These are phyloP conservation scores for Umbelopsis sp. DNA, from an alignment of 371 early-diverging fungal species.

Conservation along the genomic window DNA sequence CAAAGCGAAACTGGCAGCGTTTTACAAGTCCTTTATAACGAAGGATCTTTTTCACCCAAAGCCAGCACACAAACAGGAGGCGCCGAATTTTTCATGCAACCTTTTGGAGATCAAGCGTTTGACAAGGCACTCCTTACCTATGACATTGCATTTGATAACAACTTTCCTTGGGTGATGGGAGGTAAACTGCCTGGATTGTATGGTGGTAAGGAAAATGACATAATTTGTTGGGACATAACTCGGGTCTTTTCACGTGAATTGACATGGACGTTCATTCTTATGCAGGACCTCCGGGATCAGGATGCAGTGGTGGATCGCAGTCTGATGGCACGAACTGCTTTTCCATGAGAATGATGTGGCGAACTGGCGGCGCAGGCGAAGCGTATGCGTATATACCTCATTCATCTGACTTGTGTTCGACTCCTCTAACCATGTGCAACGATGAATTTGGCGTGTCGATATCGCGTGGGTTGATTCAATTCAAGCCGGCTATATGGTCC, in stretches of 20 bases:
- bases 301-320: constrained; percentile 55
- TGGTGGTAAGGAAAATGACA: constrained; percentile 32
- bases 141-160: constrained; percentile 55
- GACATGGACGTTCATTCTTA: neutral
- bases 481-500: constrained; percentile 43
- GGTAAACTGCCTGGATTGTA: constrained; percentile 60
- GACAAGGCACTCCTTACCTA: constrained; percentile 56
- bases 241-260: neutral
- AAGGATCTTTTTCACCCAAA: constrained; percentile 49
- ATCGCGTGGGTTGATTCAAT: constrained; percentile 50
- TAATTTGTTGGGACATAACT: no score
- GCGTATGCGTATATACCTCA: constrained; percentile 55
- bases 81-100: constrained; percentile 48
- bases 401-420: constrained; percentile 38
- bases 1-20: constrained; percentile 29
- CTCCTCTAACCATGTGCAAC: constrained; percentile 40
- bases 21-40: constrained; percentile 42
- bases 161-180: constrained; percentile 60
- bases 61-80: constrained; percentile 36
- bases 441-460: constrained; percentile 55
- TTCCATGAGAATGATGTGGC: constrained; percentile 58
- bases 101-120: constrained; percentile 36
- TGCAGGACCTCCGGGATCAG: constrained; percentile 38
- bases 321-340: constrained; percentile 49
- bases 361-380: constrained; percentile 41